phyloP scores from a whole-genome alignment of 1,284 basidiomycete genomes.

The Limonomyces culmigenus region DNA sequence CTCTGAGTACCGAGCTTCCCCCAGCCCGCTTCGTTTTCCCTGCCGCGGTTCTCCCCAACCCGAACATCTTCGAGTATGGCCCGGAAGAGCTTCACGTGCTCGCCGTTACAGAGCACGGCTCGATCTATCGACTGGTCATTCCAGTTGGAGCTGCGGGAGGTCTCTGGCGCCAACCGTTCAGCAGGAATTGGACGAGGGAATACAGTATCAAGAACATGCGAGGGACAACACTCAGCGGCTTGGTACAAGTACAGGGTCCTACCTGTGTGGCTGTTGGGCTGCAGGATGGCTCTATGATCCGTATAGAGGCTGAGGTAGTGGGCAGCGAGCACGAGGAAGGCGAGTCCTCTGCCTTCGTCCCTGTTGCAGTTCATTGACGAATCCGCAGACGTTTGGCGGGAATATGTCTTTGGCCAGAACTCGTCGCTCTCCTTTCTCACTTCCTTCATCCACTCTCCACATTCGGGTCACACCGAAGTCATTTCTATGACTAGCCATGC shows the following conservation, averaged over 20 bases:
- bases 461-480: conserved; percentile 34
- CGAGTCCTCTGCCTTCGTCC: conserved; percentile 16
- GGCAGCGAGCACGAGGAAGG: conserved; percentile 35
- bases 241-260: conserved; percentile 58
- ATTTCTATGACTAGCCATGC: conserved; percentile 50
- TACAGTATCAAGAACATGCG: conserved; percentile 41
- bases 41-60: conserved; percentile 46
- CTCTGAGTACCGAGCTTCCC: conserved; percentile 42
- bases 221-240: conserved; percentile 18
- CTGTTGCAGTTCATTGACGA: conserved; percentile 4
- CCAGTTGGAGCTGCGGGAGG: conserved; percentile 33
- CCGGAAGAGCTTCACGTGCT: conserved; percentile 53
- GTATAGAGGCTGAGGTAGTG: conserved; percentile 44
- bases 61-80: conserved; percentile 44
- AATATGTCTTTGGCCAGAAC: conserved; percentile 39
- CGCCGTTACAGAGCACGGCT: conserved; percentile 49
- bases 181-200: conserved; percentile 47
- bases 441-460: conserved; percentile 38
- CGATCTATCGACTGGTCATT: conserved; percentile 64
- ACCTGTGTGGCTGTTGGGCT: conserved; percentile 53
- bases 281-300: conserved; percentile 53
- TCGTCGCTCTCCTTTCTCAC: conserved; percentile 49
- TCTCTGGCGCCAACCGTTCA: conserved; percentile 39
- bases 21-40: conserved; percentile 70
- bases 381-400: conserved; percentile 44